Evolutionary conservation across 2,329 filamentous ascomycete species (phyloP), one percentile per base, ranked within the genome.

Genomic region (Byssochlamys sp.): DNA sequence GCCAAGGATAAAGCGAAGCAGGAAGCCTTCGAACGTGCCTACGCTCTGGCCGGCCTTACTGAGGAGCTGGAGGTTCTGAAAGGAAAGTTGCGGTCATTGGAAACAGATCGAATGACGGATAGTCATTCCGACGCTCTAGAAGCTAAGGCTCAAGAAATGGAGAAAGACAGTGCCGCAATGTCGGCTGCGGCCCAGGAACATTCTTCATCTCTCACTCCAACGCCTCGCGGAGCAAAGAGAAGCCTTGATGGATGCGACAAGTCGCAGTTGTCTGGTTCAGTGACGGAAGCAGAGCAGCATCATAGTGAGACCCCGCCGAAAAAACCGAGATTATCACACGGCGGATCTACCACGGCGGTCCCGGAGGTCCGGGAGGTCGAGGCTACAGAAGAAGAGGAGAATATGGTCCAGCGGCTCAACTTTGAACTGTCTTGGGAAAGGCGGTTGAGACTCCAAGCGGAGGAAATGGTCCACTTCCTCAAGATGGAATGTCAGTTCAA

Each of bases 381-480:
- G 12, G 57, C 62, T 10, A 56, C 64, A 9, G 63, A 65, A 12
- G 35, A 59, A 1, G 74, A 81, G 45, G 63, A 73, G 6, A 77
- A 77, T 60, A 67, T 75, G n/a, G 63, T 84, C 25, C 65, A 71
- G 2, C 66, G 71, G 2, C 61, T 78, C 10, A 75, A 78, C 58
- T 75, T 80, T 50, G 77, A 83, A 57, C 73, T 86, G 3, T 66
- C 72, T 27, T 69, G 69, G 29, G 82, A 85, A 67, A 77, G 74
- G 62, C 74, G 74, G 51, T 70, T 78, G 56, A 75, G 81, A 59
- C 68, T 73, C 56, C 75, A 79, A 28, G 81, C 81, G 0, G 78
- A 84, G 61, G 81, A 84, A 29, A 77, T 84, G 71, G 74, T 85
- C 2, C 67, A 78, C 31, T 78, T 78, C 59, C 63, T 80, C 68